Evolutionary conservation across 352 stramenopile genomes (phyloP), one percentile per base, ranked within the genome.

Genomic region (Blastocystis sp.): DNA sequence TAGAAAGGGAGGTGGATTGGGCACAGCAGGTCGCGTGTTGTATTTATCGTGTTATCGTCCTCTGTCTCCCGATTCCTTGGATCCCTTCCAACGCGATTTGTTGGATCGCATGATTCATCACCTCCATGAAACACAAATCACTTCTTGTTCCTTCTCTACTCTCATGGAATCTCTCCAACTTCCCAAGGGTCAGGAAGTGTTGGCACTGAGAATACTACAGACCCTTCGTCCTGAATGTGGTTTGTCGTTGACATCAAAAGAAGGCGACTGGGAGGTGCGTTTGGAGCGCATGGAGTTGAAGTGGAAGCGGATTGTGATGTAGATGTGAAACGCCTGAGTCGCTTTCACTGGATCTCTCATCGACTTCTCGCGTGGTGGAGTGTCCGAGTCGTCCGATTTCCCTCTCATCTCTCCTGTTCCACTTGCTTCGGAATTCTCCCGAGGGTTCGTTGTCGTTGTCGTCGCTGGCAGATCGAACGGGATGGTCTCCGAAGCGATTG

Each of bases 21-120:
- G 49, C 24, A 57, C 49, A 16, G 57, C 49, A 36, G 67, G 67
- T 24, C 49, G 49, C 18, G n/a, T 57, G n/a, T 18, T 78, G n/a
- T 78, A 78, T 53, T 40, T 42, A 18, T 42, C 40, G 11, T 78
- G 24, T 36, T 78, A 78, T 56, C 49, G 53, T 18, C 67, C 67
- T 6, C 16, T 59, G 9, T 44, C 56, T 34, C 14, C 24, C 40
- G 27, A 21, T 42, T 40, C 61, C 7, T 27, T 36, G 11, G 9
- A 63, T 63, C 27, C 53, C 53, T 63, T 14, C 16, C 18, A 63
- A 24, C 27, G n/a, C 53, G 1, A 34, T 24, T 34, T 34, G 9
- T 24, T 63, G 9, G 18, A 34, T 63, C 32, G 18, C 9, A 24
- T 14, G 4, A 7, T 63, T 16, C 27, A 63, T 63, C 53, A 24